These are phyloP conservation scores for Phaffomyces antillensis DNA, from an alignment of 805 yeast species.

Conservation along the genomic window DNA sequence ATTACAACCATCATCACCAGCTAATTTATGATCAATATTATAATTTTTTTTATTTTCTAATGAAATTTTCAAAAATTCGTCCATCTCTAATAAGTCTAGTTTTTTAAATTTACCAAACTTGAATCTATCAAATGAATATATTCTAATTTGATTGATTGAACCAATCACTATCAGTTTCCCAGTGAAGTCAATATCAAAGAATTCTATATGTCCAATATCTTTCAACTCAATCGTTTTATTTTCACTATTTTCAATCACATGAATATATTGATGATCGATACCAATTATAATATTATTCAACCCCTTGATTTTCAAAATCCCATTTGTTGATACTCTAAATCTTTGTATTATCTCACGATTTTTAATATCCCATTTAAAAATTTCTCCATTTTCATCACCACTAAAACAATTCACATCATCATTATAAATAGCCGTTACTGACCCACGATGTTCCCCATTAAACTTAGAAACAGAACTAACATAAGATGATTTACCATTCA, in stretches of 20 bases:
- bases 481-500: slow-evolving; percentile 12
- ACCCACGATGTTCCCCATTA: slow-evolving; percentile 4
- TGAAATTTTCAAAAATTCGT: slow-evolving; percentile 9
- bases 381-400: slow-evolving; percentile 17
- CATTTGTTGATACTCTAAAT: slow-evolving; percentile 3
- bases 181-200: slow-evolving; percentile 21
- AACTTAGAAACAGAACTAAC: slow-evolving; percentile 9
- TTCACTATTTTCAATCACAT: slow-evolving; percentile 5
- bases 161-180: slow-evolving; percentile 14
- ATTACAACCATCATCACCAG: slow-evolving; percentile 24
- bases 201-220: background rate
- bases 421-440: slow-evolving; percentile 12
- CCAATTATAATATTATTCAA: slow-evolving; percentile 7
- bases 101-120: slow-evolving; percentile 9
- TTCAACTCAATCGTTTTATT: slow-evolving; percentile 3
- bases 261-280: slow-evolving; percentile 1
- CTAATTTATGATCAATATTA: slow-evolving; percentile 5
- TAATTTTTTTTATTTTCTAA: slow-evolving; percentile 10
- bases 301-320: slow-evolving; percentile 10
- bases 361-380: slow-evolving; percentile 16
- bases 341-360: slow-evolving; percentile 2
- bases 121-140: slow-evolving; percentile 9
- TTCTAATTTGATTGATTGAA: background rate
- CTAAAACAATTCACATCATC: slow-evolving; percentile 15
- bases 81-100: slow-evolving; percentile 2